A percentile compares a stretch with the other conserved stretches of the same genome.
Evolutionary conservation across 306 rosid genomes (phyloP).

Genomic region (Urtica urens): DNA sequence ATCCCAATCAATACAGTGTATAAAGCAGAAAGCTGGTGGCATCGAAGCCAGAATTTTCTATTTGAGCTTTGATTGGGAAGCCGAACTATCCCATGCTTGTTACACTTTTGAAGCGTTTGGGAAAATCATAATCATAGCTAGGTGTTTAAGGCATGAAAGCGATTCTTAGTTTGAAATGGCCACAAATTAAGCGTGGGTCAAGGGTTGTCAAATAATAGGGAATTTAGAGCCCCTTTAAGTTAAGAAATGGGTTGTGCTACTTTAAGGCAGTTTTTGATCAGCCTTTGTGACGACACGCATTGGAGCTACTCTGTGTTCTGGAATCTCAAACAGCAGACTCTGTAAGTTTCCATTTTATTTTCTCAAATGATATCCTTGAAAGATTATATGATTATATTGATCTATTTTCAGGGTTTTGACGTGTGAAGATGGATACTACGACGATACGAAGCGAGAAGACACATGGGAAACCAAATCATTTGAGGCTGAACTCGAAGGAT

Average conservation of each 20-base stretch:
- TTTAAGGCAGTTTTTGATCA: constrained; percentile 43
- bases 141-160: no score
- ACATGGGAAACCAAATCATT: constrained; percentile 20
- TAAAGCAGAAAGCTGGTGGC: no score
- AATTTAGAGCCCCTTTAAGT: constrained; percentile 4
- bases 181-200: no score
- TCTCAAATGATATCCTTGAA: no score
- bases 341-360: constrained; percentile 20
- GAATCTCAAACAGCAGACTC: constrained; percentile 50
- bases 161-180: no score
- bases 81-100: no score
- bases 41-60: no score
- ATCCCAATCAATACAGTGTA: no score
- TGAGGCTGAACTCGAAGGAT: constrained; percentile 27
- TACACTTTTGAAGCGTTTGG: no score
- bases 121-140: no score
- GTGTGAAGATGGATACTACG: constrained; percentile 68
- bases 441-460: constrained; percentile 31
- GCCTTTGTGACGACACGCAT: constrained; percentile 49
- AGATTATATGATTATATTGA: not conserved
- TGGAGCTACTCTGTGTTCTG: constrained; percentile 92
- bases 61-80: no score
- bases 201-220: no score
- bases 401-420: constrained; percentile 51
- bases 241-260: constrained; percentile 45